phyloP scores from a whole-genome alignment of 352 stramenopile genomes.

The Globisporangium carolinianum region DNA sequence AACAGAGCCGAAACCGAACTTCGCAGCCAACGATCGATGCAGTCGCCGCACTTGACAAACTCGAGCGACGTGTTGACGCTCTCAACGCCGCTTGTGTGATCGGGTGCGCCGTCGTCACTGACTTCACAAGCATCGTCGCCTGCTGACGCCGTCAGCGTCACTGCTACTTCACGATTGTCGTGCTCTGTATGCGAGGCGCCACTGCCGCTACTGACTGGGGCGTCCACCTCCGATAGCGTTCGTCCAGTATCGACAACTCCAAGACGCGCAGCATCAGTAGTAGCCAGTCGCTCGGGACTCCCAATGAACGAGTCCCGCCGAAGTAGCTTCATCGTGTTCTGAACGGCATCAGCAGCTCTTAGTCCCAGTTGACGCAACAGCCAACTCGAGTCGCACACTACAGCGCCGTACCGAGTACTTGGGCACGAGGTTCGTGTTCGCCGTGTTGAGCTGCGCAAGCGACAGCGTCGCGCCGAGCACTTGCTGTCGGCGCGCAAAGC shows the following conservation, averaged over 20 bases:
- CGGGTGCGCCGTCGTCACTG: background rate
- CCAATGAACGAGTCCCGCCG: constrained; percentile 15
- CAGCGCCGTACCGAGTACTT: constrained; percentile 33
- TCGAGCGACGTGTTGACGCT: constrained; percentile 16
- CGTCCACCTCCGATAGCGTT: too few species aligned
- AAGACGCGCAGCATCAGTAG: too few species aligned
- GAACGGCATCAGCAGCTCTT: background rate
- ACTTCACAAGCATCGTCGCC: background rate
- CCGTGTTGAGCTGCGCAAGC: constrained; percentile 19
- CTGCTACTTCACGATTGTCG: too few species aligned
- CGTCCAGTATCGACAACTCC: background rate
- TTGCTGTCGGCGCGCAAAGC: constrained; percentile 48
- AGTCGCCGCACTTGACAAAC: constrained; percentile 19
- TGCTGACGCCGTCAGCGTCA: too few species aligned
- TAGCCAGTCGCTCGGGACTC: constrained; percentile 1
- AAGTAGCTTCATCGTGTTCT: constrained; percentile 31
- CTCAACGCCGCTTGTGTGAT: background rate
- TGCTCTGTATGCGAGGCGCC: too few species aligned
- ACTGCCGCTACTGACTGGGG: background rate
- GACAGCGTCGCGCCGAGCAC: constrained; percentile 24
- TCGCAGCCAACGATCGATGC: background rate
- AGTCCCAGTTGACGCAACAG: background rate
- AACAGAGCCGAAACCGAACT: background rate
- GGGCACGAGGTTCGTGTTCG: constrained; percentile 57
- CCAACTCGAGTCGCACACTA: background rate